Conservation (phyloP, 495 filamentous ascomycete genomes). For the Penicillium crystallinum region DNA sequence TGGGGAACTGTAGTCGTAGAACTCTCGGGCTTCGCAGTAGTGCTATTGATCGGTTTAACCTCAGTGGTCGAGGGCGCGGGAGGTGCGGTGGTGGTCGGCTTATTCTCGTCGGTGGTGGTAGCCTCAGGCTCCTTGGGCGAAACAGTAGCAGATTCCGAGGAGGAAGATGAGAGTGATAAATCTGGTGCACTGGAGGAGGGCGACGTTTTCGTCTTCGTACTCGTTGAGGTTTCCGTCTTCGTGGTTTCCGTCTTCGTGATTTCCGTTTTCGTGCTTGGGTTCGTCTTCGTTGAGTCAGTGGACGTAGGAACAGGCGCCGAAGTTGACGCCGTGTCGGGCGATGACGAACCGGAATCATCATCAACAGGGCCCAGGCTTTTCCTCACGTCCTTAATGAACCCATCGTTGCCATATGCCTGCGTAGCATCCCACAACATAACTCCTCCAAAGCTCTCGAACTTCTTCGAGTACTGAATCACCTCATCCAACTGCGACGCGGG, state of each 20-base stretch:
- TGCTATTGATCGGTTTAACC: background rate
- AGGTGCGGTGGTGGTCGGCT: background rate
- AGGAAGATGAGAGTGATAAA: constrained; percentile 29
- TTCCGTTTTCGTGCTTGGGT: background rate
- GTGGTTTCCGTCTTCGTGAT: no score
- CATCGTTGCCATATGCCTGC: constrained; percentile 54
- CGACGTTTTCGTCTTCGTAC: constrained; percentile 1
- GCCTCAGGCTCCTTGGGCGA: constrained; percentile 21
- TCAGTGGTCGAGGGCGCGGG: background rate
- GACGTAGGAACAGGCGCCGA: constrained; percentile 25
- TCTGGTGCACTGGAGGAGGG: constrained; percentile 23
- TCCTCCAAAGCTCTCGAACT: constrained; percentile 59
- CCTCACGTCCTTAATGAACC: constrained; percentile 47
- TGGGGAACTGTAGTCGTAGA: background rate
- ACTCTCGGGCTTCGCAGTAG: background rate
- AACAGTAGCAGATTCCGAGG: constrained; percentile 25
- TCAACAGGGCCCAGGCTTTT: constrained; percentile 19
- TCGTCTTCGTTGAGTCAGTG: constrained; percentile 26
- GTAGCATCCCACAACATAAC: constrained; percentile 70
- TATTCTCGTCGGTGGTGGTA: background rate
- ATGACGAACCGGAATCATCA: constrained; percentile 29
- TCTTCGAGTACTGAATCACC: constrained; percentile 48
- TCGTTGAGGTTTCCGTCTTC: background rate
- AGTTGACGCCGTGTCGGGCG: constrained; percentile 27
- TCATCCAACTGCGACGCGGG: constrained; percentile 36